Conservation (phyloP, 257 asterid species). For the Nicotiana attenuata region DNA sequence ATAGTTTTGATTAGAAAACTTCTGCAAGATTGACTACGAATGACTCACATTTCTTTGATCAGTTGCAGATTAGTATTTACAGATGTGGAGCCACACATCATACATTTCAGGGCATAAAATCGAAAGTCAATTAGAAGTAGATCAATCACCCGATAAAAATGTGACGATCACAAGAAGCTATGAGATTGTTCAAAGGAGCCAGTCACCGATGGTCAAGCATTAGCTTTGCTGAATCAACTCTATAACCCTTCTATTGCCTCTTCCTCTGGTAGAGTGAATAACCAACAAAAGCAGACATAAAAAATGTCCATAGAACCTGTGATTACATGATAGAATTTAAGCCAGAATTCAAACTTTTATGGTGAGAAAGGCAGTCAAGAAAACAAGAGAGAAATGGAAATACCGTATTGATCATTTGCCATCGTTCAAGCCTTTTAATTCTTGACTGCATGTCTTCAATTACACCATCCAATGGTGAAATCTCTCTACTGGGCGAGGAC, state of each 20-base stretch:
- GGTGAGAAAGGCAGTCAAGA: not conserved
- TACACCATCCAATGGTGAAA: constrained; percentile 61
- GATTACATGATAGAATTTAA: not conserved
- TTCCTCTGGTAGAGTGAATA: constrained; percentile 84
- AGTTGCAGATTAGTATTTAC: not conserved
- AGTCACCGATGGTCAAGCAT: not conserved
- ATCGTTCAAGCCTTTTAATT: constrained; percentile 82
- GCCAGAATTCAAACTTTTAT: not conserved
- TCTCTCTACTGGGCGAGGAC: constrained; percentile 77
- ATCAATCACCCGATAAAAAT: constrained; percentile 5
- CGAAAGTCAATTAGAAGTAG: not conserved
- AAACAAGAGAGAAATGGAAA: constrained; percentile 10
- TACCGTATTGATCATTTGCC: constrained; percentile 83
- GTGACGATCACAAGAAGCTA: not conserved
- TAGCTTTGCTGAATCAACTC: not conserved
- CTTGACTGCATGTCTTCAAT: constrained; percentile 92
- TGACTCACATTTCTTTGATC: not conserved
- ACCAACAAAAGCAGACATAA: constrained; percentile 94
- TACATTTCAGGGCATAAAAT: not conserved
- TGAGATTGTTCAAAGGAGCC: not conserved
- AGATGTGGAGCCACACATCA: not conserved
- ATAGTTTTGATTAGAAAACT: not conserved
- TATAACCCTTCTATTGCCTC: constrained; percentile 30
- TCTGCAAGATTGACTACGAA: not conserved
- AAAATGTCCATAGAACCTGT: constrained; percentile 96